phyloP scores from a whole-genome alignment of 2,329 filamentous ascomycete genomes.

The Pseudomassariella vexata region DNA sequence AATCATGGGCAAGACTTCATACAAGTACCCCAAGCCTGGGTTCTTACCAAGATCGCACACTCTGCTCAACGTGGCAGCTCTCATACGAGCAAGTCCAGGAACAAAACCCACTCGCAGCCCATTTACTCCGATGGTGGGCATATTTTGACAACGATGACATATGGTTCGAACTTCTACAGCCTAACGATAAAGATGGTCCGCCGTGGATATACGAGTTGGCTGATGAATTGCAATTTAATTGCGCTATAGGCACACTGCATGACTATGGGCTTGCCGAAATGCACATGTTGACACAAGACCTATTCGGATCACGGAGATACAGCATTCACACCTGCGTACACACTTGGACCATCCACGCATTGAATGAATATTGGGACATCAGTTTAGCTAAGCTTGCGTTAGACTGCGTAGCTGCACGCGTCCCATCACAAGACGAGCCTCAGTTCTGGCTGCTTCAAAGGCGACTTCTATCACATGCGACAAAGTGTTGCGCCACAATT shows the following conservation, averaged over 20 bases:
- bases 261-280: slow-evolving; percentile 8
- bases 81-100: slow-evolving; percentile 29
- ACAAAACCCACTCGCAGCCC: slow-evolving; percentile 14
- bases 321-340: slow-evolving; percentile 24
- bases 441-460: slow-evolving; percentile 11
- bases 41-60: slow-evolving; percentile 24
- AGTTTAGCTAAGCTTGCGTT: slow-evolving; percentile 8
- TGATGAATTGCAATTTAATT: slow-evolving; percentile 7
- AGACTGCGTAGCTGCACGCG: slow-evolving; percentile 9
- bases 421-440: slow-evolving; percentile 5
- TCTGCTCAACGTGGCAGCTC: slow-evolving; percentile 32
- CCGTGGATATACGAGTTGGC: slow-evolving; percentile 3
- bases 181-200: slow-evolving; percentile 1
- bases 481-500: slow-evolving; percentile 5
- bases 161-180: slow-evolving; percentile 9
- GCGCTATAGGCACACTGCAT: slow-evolving; percentile 5
- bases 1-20: slow-evolving; percentile 29
- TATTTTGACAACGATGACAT: slow-evolving; percentile 12
- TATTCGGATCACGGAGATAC: slow-evolving; percentile 3
- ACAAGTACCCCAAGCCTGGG: slow-evolving; percentile 19
- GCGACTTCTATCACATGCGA: slow-evolving; percentile 12
- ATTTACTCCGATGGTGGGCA: slow-evolving; percentile 9
- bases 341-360: slow-evolving; percentile 11
- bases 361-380: slow-evolving; percentile 11
- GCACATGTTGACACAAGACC: background rate